Evolutionary conservation across 176 grass and related monocot species (phyloP), one percentile per base, ranked within the genome.

Genomic region (Juncus effusus): DNA sequence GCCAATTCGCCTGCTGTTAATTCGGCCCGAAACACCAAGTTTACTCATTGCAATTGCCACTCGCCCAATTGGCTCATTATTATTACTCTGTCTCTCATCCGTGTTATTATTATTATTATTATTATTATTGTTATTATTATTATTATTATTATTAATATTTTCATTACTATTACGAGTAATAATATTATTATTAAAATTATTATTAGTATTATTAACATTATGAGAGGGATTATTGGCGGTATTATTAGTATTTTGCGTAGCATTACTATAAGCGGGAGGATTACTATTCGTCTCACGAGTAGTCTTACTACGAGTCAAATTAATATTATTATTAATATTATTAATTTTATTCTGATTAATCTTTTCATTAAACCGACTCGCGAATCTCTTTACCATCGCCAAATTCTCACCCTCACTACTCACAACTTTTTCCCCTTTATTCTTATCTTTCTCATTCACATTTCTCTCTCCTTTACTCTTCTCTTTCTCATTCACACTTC

Each of bases 41-140:
- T 56, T 72, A 59, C 69, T 72, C 69, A 72, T 72, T 40, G 69
- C 69, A 72, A 72, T 72, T 58, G 69, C 69, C 7, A 72, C 69
- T 41, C 69, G 36, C 58, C 69, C 69, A 60, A 59, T 53, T 45
- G 54, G 54, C 40, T 56, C 14, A 57, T 53, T 58, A 70, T 70
- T 53, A 14, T 36, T 70, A 40, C 66, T 40, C 6, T 3, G 51
- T 13, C 66, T 41, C 52, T 70, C 66, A 14, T 70, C 66, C 16
- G 51, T 70, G 36, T 16, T 56, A 38, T 70, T 42, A 53, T 9
- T 69, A 38, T 69, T 12, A 1, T 13, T 69, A 38, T 72, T 40
- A 16, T 55, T 59, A 40, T 15, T 70, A 54, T 38, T 56, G 13
- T 54, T 72, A 10, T 40, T 64, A 3, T 42, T 56, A 44, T 14